phyloP scores from a whole-genome alignment of 1,139 yeast species.

The Arxiozyma slooffiae region DNA sequence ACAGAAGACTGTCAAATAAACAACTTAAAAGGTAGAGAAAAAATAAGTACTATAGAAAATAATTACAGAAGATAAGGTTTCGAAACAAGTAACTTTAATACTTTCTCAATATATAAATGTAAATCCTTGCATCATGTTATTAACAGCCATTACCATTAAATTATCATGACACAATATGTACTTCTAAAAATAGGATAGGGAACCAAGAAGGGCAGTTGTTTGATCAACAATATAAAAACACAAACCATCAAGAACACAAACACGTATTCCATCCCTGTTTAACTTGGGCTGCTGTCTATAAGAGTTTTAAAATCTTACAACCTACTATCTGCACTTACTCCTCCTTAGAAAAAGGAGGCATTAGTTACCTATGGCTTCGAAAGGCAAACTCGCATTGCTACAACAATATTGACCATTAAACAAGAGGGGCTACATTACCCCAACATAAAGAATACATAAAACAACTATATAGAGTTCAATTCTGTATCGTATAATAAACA shows the following conservation, averaged over 20 bases:
- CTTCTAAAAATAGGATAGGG: not conserved
- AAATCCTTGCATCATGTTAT: slow-evolving; percentile 4
- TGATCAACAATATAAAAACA: not conserved
- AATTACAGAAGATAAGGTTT: not conserved
- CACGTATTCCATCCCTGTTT: not conserved
- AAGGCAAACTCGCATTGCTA: not conserved
- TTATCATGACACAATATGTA: slow-evolving; percentile 4
- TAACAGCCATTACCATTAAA: slow-evolving; percentile 8
- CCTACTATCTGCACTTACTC: not conserved
- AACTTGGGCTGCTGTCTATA: not conserved
- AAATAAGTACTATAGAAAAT: not conserved
- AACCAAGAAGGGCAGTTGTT: not conserved
- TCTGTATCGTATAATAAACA: not conserved
- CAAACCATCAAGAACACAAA: not conserved
- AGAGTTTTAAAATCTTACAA: not conserved
- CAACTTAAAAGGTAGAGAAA: not conserved
- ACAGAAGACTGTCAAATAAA: not conserved
- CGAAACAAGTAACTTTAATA: not conserved
- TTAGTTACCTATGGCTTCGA: not conserved
- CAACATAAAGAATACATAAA: too few species aligned
- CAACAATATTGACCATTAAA: too few species aligned
- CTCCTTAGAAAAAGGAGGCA: too few species aligned
- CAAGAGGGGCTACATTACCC: too few species aligned
- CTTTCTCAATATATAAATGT: not conserved
- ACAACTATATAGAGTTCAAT: too few species aligned